Conservation (phyloP, 192 early-diverging fungal species). For the Coemansia sp. region DNA sequence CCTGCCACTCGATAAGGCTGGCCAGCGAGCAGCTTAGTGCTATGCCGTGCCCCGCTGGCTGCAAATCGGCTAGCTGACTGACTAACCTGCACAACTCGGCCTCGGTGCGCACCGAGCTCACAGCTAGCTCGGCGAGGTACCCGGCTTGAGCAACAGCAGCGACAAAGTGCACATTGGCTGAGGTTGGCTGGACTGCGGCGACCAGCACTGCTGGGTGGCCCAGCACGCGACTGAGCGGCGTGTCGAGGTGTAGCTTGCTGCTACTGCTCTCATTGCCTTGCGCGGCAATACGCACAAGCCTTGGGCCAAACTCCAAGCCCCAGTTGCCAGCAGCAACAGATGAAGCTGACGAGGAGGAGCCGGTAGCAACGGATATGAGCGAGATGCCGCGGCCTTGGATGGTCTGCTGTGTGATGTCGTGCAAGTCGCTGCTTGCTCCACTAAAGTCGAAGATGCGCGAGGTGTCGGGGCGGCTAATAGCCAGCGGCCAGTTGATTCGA, state of each 20-base stretch:
- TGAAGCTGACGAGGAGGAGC: not conserved
- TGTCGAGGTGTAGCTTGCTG: conserved; percentile 78
- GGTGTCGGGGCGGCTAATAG: conserved; percentile 4
- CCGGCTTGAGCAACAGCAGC: conserved; percentile 87
- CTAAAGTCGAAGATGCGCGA: conserved; percentile 95
- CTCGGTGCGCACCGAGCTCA: conserved; percentile 79
- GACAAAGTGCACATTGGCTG: conserved; percentile 79
- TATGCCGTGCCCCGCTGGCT: conserved; percentile 82
- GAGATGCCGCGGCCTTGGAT: conserved; percentile 85
- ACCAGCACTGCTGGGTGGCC: conserved; percentile 91
- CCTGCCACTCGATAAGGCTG: conserved; percentile 78
- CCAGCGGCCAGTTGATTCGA: conserved; percentile 41
- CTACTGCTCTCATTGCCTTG: conserved; percentile 24
- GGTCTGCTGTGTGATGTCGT: conserved; percentile 78
- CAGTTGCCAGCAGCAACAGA: conserved; percentile 61
- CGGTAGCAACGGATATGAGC: conserved; percentile 17
- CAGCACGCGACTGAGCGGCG: conserved; percentile 79
- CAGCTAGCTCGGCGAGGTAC: conserved; percentile 90
- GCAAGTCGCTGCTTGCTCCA: conserved; percentile 81
- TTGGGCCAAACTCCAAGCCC: conserved; percentile 79
- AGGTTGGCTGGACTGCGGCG: conserved; percentile 88
- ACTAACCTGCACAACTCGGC: conserved; percentile 70
- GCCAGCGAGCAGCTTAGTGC: conserved; percentile 84
- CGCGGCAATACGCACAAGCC: conserved; percentile 61
- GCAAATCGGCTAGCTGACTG: conserved; percentile 69